Evolutionary conservation across 1,284 basidiomycete species (phyloP).

Genomic region (Coniferiporia sulphurascens): DNA sequence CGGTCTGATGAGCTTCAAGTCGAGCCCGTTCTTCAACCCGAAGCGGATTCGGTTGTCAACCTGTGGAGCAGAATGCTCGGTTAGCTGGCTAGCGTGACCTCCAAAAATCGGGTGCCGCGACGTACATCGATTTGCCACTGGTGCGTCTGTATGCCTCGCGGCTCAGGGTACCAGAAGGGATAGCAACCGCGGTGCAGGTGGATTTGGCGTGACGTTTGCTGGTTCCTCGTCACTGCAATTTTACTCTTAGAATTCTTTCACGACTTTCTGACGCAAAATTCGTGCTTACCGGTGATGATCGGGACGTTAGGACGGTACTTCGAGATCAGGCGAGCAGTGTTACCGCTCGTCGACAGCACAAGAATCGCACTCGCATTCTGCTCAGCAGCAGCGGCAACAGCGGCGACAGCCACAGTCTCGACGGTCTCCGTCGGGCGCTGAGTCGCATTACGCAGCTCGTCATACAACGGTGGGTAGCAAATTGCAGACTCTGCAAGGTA

Average conservation of each 20-base stretch:
- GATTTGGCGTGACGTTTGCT: slow-evolving; percentile 93
- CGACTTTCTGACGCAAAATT: slow-evolving; percentile 1
- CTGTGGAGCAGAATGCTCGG: slow-evolving; percentile 38
- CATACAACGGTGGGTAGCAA: slow-evolving; percentile 89
- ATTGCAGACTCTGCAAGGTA: slow-evolving; percentile 91
- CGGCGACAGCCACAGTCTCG: slow-evolving; percentile 92
- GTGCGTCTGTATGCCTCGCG: slow-evolving; percentile 78
- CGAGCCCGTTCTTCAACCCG: slow-evolving; percentile 86
- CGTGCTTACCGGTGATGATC: slow-evolving; percentile 79
- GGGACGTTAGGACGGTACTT: slow-evolving; percentile 95
- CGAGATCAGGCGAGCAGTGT: slow-evolving; percentile 93
- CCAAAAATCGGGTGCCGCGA: slow-evolving; percentile 15
- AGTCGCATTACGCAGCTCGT: slow-evolving; percentile 78
- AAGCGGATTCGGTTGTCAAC: slow-evolving; percentile 89
- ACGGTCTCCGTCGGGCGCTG: slow-evolving; percentile 85
- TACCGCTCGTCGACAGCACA: slow-evolving; percentile 94
- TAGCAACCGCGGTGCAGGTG: slow-evolving; percentile 97
- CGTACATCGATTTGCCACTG: slow-evolving; percentile 98
- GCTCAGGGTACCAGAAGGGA: slow-evolving; percentile 95
- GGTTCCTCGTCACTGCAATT: slow-evolving; percentile 83
- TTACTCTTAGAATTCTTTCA: neutral
- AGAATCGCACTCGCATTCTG: slow-evolving; percentile 93
- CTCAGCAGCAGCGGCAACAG: slow-evolving; percentile 91
- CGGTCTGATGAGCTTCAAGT: slow-evolving; percentile 83
- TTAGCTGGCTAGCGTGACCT: slow-evolving; percentile 26